Percentiles rank a stretch among this genome's conserved stretches.
Evolutionary conservation across 345 rosid genomes (phyloP).

Genomic region (Sisymbrium irio): DNA sequence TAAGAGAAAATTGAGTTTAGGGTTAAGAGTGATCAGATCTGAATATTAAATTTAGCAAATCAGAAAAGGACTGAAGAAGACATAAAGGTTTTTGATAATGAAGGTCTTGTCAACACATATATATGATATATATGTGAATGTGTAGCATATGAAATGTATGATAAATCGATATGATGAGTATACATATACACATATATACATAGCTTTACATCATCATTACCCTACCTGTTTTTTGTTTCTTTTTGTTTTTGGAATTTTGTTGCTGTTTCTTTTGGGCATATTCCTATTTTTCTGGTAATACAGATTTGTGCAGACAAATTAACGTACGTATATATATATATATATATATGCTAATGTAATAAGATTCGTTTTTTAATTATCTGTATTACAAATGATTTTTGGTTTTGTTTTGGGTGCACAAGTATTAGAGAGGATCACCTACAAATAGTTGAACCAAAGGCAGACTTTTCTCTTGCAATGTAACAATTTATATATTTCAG

Average conservation of each 20-base stretch:
- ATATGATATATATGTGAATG: neutral
- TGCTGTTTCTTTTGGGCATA: conserved; percentile 28
- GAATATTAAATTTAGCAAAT: conserved; percentile 36
- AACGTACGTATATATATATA: neutral
- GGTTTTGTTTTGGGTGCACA: too few relatives aligned
- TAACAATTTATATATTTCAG: neutral
- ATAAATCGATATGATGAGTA: neutral
- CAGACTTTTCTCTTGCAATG: conserved; percentile 23
- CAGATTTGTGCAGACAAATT: conserved; percentile 20
- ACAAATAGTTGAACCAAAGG: conserved; percentile 19
- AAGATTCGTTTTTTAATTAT: neutral
- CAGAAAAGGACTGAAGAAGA: conserved; percentile 47
- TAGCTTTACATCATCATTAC: conserved; percentile 37
- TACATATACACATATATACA: conserved; percentile 1
- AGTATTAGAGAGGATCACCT: conserved; percentile 23
- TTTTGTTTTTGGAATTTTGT: conserved; percentile 30
- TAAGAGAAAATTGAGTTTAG: conserved; percentile 27
- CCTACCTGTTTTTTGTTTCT: conserved; percentile 28
- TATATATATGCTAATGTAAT: neutral
- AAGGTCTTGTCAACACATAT: conserved; percentile 32
- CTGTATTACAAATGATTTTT: too few relatives aligned
- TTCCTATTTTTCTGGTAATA: conserved; percentile 28
- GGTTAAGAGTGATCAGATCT: conserved; percentile 33
- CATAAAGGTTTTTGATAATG: conserved; percentile 48
- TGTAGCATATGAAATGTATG: neutral